Evolutionary conservation across 2,329 filamentous ascomycete genomes (phyloP).

Genomic region (Didymosphaeria variabile): DNA sequence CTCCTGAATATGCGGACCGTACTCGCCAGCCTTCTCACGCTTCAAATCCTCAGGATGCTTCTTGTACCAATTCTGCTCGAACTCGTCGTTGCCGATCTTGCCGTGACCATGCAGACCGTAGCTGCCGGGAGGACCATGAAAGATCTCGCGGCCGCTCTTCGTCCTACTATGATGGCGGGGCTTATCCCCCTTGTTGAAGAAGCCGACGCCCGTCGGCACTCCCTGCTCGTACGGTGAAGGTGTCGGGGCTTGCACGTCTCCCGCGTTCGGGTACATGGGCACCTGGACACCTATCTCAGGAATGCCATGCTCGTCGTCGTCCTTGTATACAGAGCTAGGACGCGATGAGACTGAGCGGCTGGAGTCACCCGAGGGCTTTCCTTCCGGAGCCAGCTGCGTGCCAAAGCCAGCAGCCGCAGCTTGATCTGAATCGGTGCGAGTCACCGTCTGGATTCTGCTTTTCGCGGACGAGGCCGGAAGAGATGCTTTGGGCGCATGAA

Average conservation of each 20-base stretch:
- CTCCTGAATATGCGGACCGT: slow-evolving; percentile 66
- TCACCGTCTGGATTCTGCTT: slow-evolving; percentile 82
- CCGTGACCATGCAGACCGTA: slow-evolving; percentile 94
- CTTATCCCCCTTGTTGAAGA: slow-evolving; percentile 62
- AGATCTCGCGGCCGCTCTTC: slow-evolving; percentile 74
- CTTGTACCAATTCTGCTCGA: slow-evolving; percentile 90
- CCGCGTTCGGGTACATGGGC: slow-evolving; percentile 90
- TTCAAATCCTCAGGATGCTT: slow-evolving; percentile 84
- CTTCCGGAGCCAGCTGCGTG: slow-evolving; percentile 55
- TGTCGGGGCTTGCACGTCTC: slow-evolving; percentile 94
- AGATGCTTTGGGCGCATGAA: slow-evolving; percentile 89
- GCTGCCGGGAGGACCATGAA: slow-evolving; percentile 81
- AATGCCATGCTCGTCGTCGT: slow-evolving; percentile 82
- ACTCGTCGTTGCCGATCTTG: slow-evolving; percentile 76
- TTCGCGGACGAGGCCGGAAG: slow-evolving; percentile 83
- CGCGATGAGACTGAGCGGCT: slow-evolving; percentile 53
- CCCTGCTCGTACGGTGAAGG: slow-evolving; percentile 67
- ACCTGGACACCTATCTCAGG: slow-evolving; percentile 92
- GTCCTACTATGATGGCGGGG: slow-evolving; percentile 70
- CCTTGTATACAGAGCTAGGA: slow-evolving; percentile 63
- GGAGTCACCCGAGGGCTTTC: slow-evolving; percentile 36
- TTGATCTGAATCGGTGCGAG: slow-evolving; percentile 87
- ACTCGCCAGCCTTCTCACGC: slow-evolving; percentile 76
- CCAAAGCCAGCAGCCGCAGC: slow-evolving; percentile 87
- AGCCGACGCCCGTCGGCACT: slow-evolving; percentile 56